Conservation (phyloP, 345 rosid genomes). For the Sapria himalayana region DNA sequence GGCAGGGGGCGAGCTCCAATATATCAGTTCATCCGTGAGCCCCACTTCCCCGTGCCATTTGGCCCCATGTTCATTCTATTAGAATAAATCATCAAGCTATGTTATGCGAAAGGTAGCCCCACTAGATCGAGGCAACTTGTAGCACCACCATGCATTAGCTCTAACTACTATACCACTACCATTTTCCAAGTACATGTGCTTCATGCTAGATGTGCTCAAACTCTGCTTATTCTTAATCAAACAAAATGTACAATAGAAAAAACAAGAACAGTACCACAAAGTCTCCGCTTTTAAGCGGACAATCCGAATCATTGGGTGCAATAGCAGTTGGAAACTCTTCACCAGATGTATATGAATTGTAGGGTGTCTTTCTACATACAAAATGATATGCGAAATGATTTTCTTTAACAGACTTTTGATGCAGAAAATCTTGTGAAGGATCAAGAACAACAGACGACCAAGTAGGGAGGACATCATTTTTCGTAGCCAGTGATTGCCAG, state of each 20-base stretch:
- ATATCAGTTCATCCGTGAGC: too few relatives aligned
- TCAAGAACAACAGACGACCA: constrained; percentile 65
- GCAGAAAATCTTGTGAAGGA: constrained; percentile 21
- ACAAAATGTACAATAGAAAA: not conserved
- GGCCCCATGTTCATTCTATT: too few relatives aligned
- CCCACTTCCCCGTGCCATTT: too few relatives aligned
- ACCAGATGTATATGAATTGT: constrained; percentile 13
- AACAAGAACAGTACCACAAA: constrained; percentile 43
- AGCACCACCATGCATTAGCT: too few relatives aligned
- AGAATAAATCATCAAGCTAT: too few relatives aligned
- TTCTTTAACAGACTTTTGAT: constrained; percentile 25
- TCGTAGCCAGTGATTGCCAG: constrained; percentile 27
- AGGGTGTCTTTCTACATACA: constrained; percentile 25
- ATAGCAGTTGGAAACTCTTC: constrained; percentile 16
- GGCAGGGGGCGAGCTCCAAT: too few relatives aligned
- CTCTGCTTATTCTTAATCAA: too few relatives aligned
- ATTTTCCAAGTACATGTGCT: too few relatives aligned
- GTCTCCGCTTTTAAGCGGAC: constrained; percentile 61
- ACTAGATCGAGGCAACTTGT: too few relatives aligned
- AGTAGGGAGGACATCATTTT: constrained; percentile 18
- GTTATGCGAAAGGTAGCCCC: too few relatives aligned
- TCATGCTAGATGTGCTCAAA: too few relatives aligned
- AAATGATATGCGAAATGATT: constrained; percentile 50
- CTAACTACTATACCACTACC: too few relatives aligned
- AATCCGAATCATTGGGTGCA: constrained; percentile 26